These are phyloP conservation scores for Zygotorulaspora chibaensis DNA, from an alignment of 805 yeast species.

Conservation along the genomic window DNA sequence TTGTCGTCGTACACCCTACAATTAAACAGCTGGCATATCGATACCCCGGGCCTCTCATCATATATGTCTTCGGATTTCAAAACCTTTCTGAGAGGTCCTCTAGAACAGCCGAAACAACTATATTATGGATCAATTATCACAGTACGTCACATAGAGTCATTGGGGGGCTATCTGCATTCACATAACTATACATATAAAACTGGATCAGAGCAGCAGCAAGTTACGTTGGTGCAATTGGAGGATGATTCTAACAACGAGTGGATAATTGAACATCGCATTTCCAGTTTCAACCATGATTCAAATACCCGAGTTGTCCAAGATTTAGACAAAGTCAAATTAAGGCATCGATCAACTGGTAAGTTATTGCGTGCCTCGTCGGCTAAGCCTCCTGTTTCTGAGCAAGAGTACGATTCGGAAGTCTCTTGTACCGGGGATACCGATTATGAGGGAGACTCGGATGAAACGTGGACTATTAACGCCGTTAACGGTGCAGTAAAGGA, in stretches of 20 bases:
- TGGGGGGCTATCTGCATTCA: conserved; percentile 80
- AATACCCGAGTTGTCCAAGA: conserved; percentile 40
- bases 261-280: conserved; percentile 50
- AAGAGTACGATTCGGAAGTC: conserved; percentile 85
- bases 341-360: conserved; percentile 64
- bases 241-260: conserved; percentile 66
- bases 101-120: conserved; percentile 54
- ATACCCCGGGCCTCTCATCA: conserved; percentile 25
- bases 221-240: conserved; percentile 61
- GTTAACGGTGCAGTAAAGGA: conserved; percentile 36
- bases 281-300: conserved; percentile 26
- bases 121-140: conserved; percentile 69
- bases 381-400: conserved; percentile 86
- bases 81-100: conserved; percentile 44
- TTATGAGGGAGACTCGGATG: conserved; percentile 61
- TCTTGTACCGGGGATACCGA: conserved; percentile 62
- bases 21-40: conserved; percentile 16
- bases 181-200: conserved; percentile 58
- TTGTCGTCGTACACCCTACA: conserved; percentile 54
- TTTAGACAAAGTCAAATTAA: conserved; percentile 58
- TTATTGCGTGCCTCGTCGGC: conserved; percentile 61
- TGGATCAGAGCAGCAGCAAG: conserved; percentile 74
- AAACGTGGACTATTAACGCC: conserved; percentile 63
- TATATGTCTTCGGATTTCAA: conserved; percentile 66
- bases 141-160: conserved; percentile 61